Base-by-base conservation (phyloP, 2,329 filamentous ascomycete species). In the Ceratocystiopsis minuta region DNA sequence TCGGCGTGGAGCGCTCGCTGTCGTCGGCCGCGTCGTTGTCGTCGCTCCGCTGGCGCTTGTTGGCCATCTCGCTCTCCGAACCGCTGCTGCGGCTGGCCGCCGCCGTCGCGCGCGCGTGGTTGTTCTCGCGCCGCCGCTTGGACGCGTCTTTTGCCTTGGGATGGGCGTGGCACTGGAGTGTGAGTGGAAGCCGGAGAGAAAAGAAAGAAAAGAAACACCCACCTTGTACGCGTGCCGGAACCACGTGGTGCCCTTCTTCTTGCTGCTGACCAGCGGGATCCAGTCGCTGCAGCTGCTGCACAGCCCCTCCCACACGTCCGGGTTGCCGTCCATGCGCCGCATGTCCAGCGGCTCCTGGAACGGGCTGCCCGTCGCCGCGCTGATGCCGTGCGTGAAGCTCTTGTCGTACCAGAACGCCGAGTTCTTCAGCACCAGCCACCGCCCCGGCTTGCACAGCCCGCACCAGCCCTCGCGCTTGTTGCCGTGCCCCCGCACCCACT, bases 381-480 rank as follows among this genome's bases (percentile, higher is more conserved):
- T 85, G 56, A 92, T 84, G 39, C 84, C 84, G 54, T 92, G 85
- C 2, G 80, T 84, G 57, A 90, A 92, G 44, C 79, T 83, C 65
- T 90, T 88, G 63, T 92, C 84, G 58, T 92, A 92, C 84, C 85
- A 92, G 57, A 84, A 93, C 7, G 84, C 84, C 43, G 80, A 87
- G 61, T 92, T 90, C 64, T 90, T 92, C 45, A 93, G 65, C 15
- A 87, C 82, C 42, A 88, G 70, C 85, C 85, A 92, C 39, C 82
- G 69, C 3, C 82, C 82, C 3, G 82, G 80, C 57, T 86, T 87
- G 65, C 84, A 92, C 51, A 88, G 81, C 17, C 83, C 82, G 53
- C 84, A 92, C 83, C 84, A 93, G 4, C 84, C 84, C 57, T 88
- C 83, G 36, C 84, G 78, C 64, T 87, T 86, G 60, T 86, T 86